Evolutionary conservation across 2,329 filamentous ascomycete species (phyloP), one percentile per base, ranked within the genome.

Genomic region (Magnaporthiopsis poae): DNA sequence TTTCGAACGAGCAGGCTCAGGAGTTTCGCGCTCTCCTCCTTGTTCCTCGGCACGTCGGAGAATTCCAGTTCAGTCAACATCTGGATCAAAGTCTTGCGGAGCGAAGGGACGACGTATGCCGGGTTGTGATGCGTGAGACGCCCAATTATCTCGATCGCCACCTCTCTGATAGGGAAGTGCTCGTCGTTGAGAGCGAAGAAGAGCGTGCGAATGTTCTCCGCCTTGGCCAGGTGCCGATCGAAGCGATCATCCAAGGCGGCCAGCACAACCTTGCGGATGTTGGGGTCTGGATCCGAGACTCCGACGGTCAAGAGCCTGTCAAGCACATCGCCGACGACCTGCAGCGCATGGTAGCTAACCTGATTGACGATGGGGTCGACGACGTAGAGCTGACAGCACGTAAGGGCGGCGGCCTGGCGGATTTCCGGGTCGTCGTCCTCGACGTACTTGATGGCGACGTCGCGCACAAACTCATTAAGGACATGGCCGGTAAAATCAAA

Each of bases 171-270:
- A 2, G 88, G 84, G 70, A 98, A 99, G 1, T 92, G 85, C 74
- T 98, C 94, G 72, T 99, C 95, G 71, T 99, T 97, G 21, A 99
- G 84, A 0, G 95, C 94, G 68, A 98, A 89, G 77, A 99, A 98
- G 0, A 99, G 80, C 18, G 93, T 96, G 27, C 96, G 88, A 63
- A 99, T 96, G 73, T 99, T 99, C 76, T 99, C 94, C 0, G 96
- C 93, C 76, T 97, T 96, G 60, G 92, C 92, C n/a, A 99, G 83
- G 75, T 99, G 95, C 62, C 92, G 89, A 74, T 99, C 95, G 73
- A 99, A 99, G 65, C 95, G 90, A 70, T 91, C 88, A 75, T 98
- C 95, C 12, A 99, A 83, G 25, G 95, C 95, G 64, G 89, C 87
- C 29, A 99, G 83, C 3, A 99, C 94, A 0, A 92, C 96, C 72